A percentile compares a stretch with the other conserved stretches of the same genome.
phyloP scores from a whole-genome alignment of 225 moss, liverwort and hornwort genomes.

The Bryum argenteum region DNA sequence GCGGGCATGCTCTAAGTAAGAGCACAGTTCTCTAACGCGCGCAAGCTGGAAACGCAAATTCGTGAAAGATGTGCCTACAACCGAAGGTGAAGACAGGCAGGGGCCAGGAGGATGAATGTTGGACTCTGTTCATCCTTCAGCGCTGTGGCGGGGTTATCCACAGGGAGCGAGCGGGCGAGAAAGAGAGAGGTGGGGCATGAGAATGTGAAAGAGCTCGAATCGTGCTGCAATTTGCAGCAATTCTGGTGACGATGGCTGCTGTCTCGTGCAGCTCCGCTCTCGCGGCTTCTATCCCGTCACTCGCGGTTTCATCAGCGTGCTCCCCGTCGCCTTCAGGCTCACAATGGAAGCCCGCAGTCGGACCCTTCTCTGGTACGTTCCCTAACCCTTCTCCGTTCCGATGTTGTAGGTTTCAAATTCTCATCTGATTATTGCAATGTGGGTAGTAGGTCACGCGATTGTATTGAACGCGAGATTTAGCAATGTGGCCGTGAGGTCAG shows the following conservation, averaged over 20 bases:
- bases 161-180: not conserved
- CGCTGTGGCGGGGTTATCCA: constrained; percentile 25
- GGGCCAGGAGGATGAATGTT: not conserved
- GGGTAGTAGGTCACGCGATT: constrained; percentile 35
- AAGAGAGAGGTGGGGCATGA: not conserved
- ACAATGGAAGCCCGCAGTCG: constrained; percentile 39
- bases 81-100: not conserved
- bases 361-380: constrained; percentile 32
- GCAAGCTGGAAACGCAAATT: not conserved
- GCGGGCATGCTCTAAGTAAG: too few relatives aligned
- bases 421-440: not conserved
- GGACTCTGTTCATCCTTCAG: not conserved
- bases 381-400: not conserved
- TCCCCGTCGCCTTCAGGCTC: constrained; percentile 17
- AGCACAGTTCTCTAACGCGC: not conserved
- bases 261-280: constrained; percentile 42
- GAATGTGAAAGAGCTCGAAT: not conserved
- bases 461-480: constrained; percentile 27
- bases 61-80: not conserved
- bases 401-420: not conserved
- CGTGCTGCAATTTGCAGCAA: not conserved
- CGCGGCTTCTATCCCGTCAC: constrained; percentile 27
- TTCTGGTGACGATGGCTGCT: constrained; percentile 39
- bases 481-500: constrained; percentile 33
- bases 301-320: constrained; percentile 19